phyloP scores from a whole-genome alignment of 2,329 filamentous ascomycete genomes.

The Claviceps sp. region DNA sequence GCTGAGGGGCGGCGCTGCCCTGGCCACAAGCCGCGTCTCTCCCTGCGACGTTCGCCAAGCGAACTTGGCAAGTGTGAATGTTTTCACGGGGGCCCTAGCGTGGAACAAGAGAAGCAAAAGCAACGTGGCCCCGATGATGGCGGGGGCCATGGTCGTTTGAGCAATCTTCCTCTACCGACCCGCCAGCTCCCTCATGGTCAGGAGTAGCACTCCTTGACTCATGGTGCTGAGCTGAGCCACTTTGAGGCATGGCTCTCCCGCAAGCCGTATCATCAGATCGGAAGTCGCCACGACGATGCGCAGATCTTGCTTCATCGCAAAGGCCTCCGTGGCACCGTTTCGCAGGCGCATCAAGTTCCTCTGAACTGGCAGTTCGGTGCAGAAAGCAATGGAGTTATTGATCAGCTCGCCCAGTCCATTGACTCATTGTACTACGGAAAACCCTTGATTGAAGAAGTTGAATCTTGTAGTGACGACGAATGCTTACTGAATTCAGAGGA shows the following conservation, averaged over 20 bases:
- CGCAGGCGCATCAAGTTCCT: neutral
- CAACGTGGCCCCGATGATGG: neutral
- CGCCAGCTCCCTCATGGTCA: neutral
- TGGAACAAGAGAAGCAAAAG: slow-evolving; percentile 16
- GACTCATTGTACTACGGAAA: slow-evolving; percentile 34
- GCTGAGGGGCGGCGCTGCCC: slow-evolving; percentile 10
- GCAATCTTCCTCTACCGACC: neutral
- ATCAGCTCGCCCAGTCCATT: neutral
- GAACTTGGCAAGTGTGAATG: slow-evolving; percentile 24
- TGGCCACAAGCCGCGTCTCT: slow-evolving; percentile 20
- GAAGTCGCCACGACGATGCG: neutral
- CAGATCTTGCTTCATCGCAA: neutral
- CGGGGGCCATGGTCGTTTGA: neutral
- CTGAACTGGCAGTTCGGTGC: neutral
- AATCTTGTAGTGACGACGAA: slow-evolving; percentile 61
- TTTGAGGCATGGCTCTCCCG: neutral
- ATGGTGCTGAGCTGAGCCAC: neutral
- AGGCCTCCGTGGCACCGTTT: neutral
- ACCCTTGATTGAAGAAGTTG: slow-evolving; percentile 33
- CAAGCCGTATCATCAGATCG: neutral
- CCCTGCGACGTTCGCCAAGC: slow-evolving; percentile 15
- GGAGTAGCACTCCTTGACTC: slow-evolving; percentile 4
- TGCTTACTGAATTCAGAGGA: slow-evolving; percentile 94
- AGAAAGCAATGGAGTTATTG: neutral
- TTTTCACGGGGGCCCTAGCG: slow-evolving; percentile 9